Evolutionary conservation across 441 rosid species (phyloP), one percentile per base, ranked within the genome.

Genomic region (Adansonia rubrostipa): DNA sequence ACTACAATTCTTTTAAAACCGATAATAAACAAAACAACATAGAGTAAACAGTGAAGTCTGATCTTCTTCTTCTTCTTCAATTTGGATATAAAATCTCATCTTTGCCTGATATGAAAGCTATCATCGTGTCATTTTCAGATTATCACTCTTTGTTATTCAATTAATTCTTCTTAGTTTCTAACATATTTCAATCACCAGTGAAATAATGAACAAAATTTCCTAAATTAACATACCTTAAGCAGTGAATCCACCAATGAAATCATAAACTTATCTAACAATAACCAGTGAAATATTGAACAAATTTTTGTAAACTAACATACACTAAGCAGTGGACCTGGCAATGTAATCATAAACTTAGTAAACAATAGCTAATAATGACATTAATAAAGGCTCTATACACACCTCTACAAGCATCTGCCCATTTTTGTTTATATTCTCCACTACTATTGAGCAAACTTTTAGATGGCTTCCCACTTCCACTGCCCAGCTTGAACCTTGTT

Each of bases 401-500:
- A 94, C 99, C 97, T 92, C 97, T 70, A 96, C 90, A 67, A 93
- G 96, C 90, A 96, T 89, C 87, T 92, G 94, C 60, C 99, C 93
- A 22, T 85, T 91, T 85, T 91, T 90, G 87, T 85, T 87, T 65
- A 94, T 88, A 88, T 94, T 92, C 90, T 96, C 96, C 24, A 96
- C 97, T 28, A 93, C 71, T 74, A 96, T 94, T 20, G 98, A 92
- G 79, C 93, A 89, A 80, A 92, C 96, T 84, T 92, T 94, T 79
- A 92, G 88, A 86, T 91, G 96, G 80, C 97, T 93, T 78, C 98
- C 99, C 70, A 96, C 92, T 86, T 96, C 97, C 76, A 94, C 96
- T 4, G 96, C 98, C 87, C 95, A 94, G 84, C 92, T 96, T 76
- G 99, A 90, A 83, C 98, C 99, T 62, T 90, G 93, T 53, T 90